Base-by-base conservation (phyloP, 1,284 basidiomycete genomes). In the Malassezia arunalokei region DNA sequence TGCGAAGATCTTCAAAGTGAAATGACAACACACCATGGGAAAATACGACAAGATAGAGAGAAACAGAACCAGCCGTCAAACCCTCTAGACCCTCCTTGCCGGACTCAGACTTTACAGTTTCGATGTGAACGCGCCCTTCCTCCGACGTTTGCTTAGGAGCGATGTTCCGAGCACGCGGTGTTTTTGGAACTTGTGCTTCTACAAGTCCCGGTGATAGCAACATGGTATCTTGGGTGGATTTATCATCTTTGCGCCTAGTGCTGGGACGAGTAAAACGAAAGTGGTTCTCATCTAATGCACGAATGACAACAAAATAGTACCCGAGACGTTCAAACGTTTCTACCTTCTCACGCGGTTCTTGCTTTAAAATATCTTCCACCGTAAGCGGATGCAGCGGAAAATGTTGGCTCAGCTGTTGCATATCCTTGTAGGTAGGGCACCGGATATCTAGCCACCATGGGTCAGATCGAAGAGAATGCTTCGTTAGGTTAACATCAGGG, bases 361-460 rank as follows among this genome's bases (percentile, higher is more conserved):
- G 84, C 59, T 90, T 87, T n/a, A 96, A 75, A 32, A 95, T 88
- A 76, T 96, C 91, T 74, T 96, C 91, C 12, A 95, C 79, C 0
- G 91, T 95, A 17, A 95, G 78, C 0, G 91, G 91, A 73, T 96
- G 91, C 2, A 96, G 79, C 47, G 87, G 86, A 27, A 95, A 78
- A 15, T 88, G 86, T 78, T 87, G 88, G 48, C 88, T 86, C 46
- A 95, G 80, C 17, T 85, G 81, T 51, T 84, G 80, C 79, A 95
- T 83, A 73, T 94, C 90, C 48, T 85, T 84, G 81, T 87, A 89
- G 0, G 83, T 84, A 1, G 91, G 90, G 63, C 84, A 90, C 15
- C 86, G 81, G 2, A 95, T 82, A 69, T 96, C 89, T 27, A 96
- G 76, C 82, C 89, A 95, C 91, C 90, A 95, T 9, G 86, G 47